Base-by-base conservation (phyloP, 2,329 filamentous ascomycete genomes). In the Huntiella bhutanensis region DNA sequence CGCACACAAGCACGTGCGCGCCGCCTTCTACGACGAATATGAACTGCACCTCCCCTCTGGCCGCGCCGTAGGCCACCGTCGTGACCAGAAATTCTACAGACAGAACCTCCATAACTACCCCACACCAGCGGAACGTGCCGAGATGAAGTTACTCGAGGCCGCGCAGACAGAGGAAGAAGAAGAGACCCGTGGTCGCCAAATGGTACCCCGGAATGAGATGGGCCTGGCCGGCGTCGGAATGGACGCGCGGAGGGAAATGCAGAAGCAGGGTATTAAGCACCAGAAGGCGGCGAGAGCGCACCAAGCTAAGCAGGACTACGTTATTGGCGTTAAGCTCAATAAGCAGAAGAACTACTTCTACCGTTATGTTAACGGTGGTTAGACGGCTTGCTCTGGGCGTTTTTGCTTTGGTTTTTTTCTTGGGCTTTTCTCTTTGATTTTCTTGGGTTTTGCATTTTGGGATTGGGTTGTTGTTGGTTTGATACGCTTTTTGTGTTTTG, bases 1-100 rank as follows among this genome's bases (percentile, higher is more conserved):
- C 58, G 81, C 82, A 1, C 81, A 92, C 63, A 80, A 83, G 53
- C 73, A 78, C 53, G 61, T 73, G 4, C 73, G 80, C 51, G 78
- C 84, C 34, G 82, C 84, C 16, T 94, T 92, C 60, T 79, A 92
- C 57, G 84, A 92, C 55, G 91, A 98, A 39, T 87, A 84, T 56
- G 91, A 96, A 61, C 72, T 98, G 45, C 86, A 98, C 57, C 74
- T 98, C 10, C 91, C 91, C 1, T 85, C 82, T 4, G 91, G 91
- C 45, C 80, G 82, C 51, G 82, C 82, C 5, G 86, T 92, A 34
- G 91, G 91, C 35, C 91, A 98, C 60, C 77, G 91, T 41, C 91
- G 84, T 5, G 64, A 94, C 46, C 80, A 82, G 57, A 78, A 74
- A 54, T 96, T 96, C 64, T 98, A 78, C 66, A 79, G 84, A 50